Base-by-base conservation (phyloP, 495 filamentous ascomycete genomes). In the Penicillium cosmopolitanum region DNA sequence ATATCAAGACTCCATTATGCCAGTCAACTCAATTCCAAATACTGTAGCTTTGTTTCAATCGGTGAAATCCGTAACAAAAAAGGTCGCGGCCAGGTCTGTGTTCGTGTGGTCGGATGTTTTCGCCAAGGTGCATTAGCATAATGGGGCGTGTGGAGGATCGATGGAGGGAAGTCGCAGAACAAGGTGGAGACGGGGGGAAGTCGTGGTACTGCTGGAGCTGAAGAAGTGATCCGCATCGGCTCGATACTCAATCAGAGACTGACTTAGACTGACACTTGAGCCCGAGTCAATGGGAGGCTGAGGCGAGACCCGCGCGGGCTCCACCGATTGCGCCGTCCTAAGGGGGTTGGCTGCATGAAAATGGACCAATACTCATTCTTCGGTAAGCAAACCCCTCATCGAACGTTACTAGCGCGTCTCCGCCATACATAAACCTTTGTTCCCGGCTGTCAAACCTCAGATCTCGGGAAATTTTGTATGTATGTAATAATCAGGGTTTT, bases 51-150 rank as follows among this genome's bases (percentile, higher is more conserved):
- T 48, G 36, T n/a, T 57, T 46, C 55, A 25, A 34, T 19, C 55
- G 55, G 61, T 43, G 28, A 50, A 59, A 35, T 58, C 61, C 61
- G 61, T 36, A 6, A 31, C 28, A 31, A 8, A 31, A 38, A 38
- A 21, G 55, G 44, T 1, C 40, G 16, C 51, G 47, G 28, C n/a
- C 58, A 23, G 40, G 28, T 36, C 52, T 10, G 46, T 19, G 46
- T 23, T 21, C 51, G 25, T 53, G 47, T 15, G 21, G n/a, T n/a
- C n/a, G 51, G 10, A 44, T 51, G 18, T 38, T 63, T 44, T 63
- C 9, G 42, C 59, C 48, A 55, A 62, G 42, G 48, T 63, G 61
- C 61, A 63, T 59, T 63, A 63, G 56, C 16, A 55, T 36, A 38
- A 63, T 53, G 61, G 56, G 47, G 36, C 51, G 23, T 42, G 51